Evolutionary conservation across 2,329 filamentous ascomycete species (phyloP).

Genomic region (Verticillium klebahnii): DNA sequence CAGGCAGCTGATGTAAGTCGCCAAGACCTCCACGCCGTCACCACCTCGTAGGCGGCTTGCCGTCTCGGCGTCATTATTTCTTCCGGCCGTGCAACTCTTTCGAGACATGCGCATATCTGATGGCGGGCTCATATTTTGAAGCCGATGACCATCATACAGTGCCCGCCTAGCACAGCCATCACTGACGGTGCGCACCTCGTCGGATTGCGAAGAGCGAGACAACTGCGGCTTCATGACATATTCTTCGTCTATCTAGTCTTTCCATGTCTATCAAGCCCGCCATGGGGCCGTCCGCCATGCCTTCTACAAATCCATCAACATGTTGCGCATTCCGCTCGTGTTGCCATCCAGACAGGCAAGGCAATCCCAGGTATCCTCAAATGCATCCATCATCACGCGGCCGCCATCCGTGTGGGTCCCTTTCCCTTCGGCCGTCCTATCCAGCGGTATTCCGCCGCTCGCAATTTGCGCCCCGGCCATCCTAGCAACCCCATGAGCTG

Average conservation of each 20-base stretch:
- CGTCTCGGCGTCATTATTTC: background rate
- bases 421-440: constrained; percentile 3
- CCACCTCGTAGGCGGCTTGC: background rate
- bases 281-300: background rate
- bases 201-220: background rate
- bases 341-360: constrained; percentile 3
- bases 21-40: background rate
- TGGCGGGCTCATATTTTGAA: background rate
- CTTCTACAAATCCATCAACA: constrained; percentile 6
- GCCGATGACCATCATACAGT: background rate
- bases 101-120: background rate
- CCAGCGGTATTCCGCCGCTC: background rate
- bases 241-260: background rate
- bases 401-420: background rate
- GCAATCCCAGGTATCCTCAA: constrained; percentile 12
- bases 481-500: background rate
- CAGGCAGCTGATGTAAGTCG: background rate
- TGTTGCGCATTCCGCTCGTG: constrained; percentile 10
- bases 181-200: too few relatives aligned
- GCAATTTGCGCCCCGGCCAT: background rate
- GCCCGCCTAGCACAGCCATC: too few relatives aligned
- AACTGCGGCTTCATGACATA: background rate
- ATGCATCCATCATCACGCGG: constrained; percentile 8
- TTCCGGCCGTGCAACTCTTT: background rate
- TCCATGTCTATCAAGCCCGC: background rate